Evolutionary conservation across 2,329 filamentous ascomycete genomes (phyloP).

Genomic region (Ceratocystis lukuohia): DNA sequence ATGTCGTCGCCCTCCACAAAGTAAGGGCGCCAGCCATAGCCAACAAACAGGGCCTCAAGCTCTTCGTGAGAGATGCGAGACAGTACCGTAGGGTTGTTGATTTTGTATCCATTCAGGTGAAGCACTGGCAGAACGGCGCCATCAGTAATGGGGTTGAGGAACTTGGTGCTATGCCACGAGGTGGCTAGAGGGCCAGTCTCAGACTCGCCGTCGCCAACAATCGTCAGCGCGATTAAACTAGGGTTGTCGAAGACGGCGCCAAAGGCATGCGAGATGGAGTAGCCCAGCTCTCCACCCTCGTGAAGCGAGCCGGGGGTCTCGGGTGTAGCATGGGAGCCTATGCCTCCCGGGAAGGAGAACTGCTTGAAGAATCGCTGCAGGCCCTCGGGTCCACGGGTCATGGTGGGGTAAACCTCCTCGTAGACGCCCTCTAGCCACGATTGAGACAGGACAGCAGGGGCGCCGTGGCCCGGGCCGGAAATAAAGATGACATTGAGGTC

Average conservation of each 20-base stretch:
- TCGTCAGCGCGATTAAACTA: conserved; percentile 58
- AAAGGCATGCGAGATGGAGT: conserved; percentile 66
- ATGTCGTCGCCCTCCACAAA: conserved; percentile 66
- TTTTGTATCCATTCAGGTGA: conserved; percentile 75
- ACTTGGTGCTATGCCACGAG: conserved; percentile 72
- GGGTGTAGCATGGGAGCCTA: conserved; percentile 64
- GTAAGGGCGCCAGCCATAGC: conserved; percentile 68
- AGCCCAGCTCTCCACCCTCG: conserved; percentile 71
- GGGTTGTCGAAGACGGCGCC: conserved; percentile 65
- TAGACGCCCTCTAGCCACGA: conserved; percentile 67
- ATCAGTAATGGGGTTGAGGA: conserved; percentile 65
- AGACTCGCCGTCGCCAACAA: conserved; percentile 71
- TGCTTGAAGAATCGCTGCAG: conserved; percentile 68
- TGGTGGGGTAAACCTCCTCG: conserved; percentile 63
- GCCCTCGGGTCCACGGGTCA: conserved; percentile 53
- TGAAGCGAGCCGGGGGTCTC: conserved; percentile 67
- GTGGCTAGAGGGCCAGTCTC: conserved; percentile 69
- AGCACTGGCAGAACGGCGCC: conserved; percentile 66
- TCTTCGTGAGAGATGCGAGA: conserved; percentile 63
- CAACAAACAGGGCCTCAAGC: conserved; percentile 52
- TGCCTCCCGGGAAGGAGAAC: conserved; percentile 69
- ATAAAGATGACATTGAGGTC: conserved; percentile 59
- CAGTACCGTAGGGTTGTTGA: conserved; percentile 65
- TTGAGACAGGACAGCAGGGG: conserved; percentile 61
- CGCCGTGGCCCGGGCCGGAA: conserved; percentile 65